Evolutionary conservation across 495 filamentous ascomycete species (phyloP), one percentile per base, ranked within the genome.

Genomic region (Aspergillus mulundensis): DNA sequence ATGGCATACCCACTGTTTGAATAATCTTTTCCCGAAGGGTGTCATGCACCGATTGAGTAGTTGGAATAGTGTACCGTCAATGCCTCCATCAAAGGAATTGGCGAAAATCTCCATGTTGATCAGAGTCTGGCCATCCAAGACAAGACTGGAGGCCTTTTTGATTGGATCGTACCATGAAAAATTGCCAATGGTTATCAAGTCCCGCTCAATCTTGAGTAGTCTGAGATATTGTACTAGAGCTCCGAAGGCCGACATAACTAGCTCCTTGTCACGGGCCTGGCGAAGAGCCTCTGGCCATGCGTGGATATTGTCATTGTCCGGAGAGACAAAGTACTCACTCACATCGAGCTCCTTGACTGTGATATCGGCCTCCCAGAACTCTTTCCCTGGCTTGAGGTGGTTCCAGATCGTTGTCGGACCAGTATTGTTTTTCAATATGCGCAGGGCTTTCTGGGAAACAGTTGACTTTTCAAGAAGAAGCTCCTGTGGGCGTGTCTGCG

Each of bases 1-100:
- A 63, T 97, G 95, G 72, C 94, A 97, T 3, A 97, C 88, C 95
- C 95, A 99, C 69, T 96, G 92, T 38, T 91, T 86, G 70, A 97
- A 92, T 72, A 94, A 88, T 5, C 95, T 86, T 75, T 99, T 99
- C 50, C 93, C 95, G 62, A 97, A 99, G 0, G 95, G 93, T 1
- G 95, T 97, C 54, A 96, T 87, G 68, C 95, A 99, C 21, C 90
- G 83, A 69, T 99, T 97, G 12, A 99, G 78, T 39, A 97, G 82
- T 14, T 80, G 80, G 74, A 97, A 97, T 3, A 99, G 73, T 0
- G 94, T 97, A 20, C 95, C 95, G 14, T 93, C 84, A 0, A 77
- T 62, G 16, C 89, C 82, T 7, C 93, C 93, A 67, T 97, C 93
- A 61, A 88, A 90, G 1, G 87, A 95, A 71, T 99, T 99, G 47